A percentile compares a stretch with the other conserved stretches of the same genome.
phyloP scores from a whole-genome alignment of 1,284 basidiomycete species.

The Sanghuangporus weigelae region DNA sequence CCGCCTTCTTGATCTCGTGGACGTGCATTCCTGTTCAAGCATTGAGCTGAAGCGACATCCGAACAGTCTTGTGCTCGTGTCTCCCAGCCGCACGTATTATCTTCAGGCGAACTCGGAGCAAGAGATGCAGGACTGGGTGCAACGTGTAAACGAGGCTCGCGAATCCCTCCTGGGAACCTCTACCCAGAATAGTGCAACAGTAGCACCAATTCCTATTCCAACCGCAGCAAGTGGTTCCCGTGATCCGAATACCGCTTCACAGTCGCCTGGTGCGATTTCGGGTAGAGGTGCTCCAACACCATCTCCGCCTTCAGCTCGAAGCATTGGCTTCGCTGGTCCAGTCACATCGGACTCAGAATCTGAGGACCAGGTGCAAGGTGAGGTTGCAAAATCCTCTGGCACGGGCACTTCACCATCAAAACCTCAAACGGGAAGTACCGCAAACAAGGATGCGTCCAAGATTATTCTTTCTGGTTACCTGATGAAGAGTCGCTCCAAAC shows the following conservation, averaged over 20 bases:
- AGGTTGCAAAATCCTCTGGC: constrained; percentile 36
- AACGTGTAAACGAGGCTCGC: constrained; percentile 74
- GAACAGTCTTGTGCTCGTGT: constrained; percentile 91
- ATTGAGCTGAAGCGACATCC: constrained; percentile 88
- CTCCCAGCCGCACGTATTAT: constrained; percentile 89
- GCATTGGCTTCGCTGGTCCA: constrained; percentile 13
- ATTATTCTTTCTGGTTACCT: constrained; percentile 85
- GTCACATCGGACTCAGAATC: constrained; percentile 68
- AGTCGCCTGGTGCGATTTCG: constrained; percentile 2
- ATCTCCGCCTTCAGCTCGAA: constrained; percentile 29
- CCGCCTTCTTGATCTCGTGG: constrained; percentile 81
- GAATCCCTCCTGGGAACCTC: constrained; percentile 57
- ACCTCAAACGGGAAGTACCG: constrained; percentile 20
- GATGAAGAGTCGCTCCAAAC: constrained; percentile 93
- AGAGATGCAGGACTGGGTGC: constrained; percentile 84
- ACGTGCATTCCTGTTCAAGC: constrained; percentile 87
- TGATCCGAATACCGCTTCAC: constrained; percentile 6
- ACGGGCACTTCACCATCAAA: constrained; percentile 38
- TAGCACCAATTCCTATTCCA: constrained; percentile 45
- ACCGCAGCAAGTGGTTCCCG: constrained; percentile 19
- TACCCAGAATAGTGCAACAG: constrained; percentile 48
- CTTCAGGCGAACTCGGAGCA: constrained; percentile 69
- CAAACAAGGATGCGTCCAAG: constrained; percentile 45
- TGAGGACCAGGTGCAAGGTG: constrained; percentile 50
- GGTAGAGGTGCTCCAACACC: constrained; percentile 19